Conservation (phyloP, 257 asterid species). For the Nicotiana noctiflora region DNA sequence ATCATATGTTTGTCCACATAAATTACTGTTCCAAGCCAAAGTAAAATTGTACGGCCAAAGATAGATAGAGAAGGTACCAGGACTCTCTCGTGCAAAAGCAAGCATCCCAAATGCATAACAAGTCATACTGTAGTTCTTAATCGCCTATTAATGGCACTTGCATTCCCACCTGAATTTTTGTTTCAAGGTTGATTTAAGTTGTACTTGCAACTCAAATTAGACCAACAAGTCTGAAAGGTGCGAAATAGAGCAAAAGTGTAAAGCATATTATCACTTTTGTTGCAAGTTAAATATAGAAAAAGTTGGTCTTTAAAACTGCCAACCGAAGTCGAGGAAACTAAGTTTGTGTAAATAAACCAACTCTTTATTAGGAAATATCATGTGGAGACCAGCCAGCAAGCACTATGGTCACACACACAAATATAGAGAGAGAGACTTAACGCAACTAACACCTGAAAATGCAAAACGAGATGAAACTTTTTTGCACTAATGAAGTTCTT, state of each 20-base stretch:
- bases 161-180: background rate
- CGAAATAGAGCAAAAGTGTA: slow-evolving; percentile 12
- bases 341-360: background rate
- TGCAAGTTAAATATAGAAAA: slow-evolving; percentile 2
- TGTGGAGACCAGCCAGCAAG: background rate
- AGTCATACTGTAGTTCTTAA: background rate
- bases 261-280: slow-evolving; percentile 12
- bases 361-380: slow-evolving; percentile 1
- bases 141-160: background rate
- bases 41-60: background rate
- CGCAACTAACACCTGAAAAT: background rate
- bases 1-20: background rate
- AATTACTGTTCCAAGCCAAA: background rate
- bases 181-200: background rate
- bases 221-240: slow-evolving; percentile 9
- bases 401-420: background rate
- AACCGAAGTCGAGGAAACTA: background rate
- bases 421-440: background rate
- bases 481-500: background rate
- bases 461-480: background rate
- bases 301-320: background rate
- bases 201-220: slow-evolving; percentile 3
- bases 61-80: background rate
- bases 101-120: background rate
- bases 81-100: background rate